Evolutionary conservation across 768 basidiomycete genomes (phyloP).

Genomic region (Boletus rufocinnamomeus): DNA sequence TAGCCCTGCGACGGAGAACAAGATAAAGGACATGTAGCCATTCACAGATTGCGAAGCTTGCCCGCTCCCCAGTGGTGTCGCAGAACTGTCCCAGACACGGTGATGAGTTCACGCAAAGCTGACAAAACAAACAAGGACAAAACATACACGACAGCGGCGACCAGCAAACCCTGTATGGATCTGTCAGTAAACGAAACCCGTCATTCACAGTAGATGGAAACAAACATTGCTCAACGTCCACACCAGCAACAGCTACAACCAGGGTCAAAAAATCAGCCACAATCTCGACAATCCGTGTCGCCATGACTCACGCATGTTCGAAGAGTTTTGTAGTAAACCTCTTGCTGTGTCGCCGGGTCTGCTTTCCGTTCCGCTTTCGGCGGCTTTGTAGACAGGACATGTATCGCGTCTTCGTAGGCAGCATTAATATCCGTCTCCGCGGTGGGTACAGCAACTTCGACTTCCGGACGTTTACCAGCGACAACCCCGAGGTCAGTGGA

Average conservation of each 20-base stretch:
- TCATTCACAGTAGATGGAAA: constrained; percentile 29
- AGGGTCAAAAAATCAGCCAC: constrained; percentile 15
- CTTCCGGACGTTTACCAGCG: constrained; percentile 59
- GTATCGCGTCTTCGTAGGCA: constrained; percentile 89
- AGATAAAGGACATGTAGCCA: constrained; percentile 86
- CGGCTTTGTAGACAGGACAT: constrained; percentile 75
- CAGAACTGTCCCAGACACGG: constrained; percentile 24
- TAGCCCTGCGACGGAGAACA: constrained; percentile 86
- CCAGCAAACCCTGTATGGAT: constrained; percentile 58
- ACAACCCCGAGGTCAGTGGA: constrained; percentile 86
- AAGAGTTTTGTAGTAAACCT: constrained; percentile 88
- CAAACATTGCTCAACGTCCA: constrained; percentile 87
- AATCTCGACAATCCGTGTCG: background rate
- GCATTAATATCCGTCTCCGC: constrained; percentile 88
- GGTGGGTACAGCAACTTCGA: constrained; percentile 84
- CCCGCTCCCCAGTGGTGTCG: constrained; percentile 48
- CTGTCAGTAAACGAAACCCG: constrained; percentile 11
- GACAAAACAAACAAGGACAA: constrained; percentile 8
- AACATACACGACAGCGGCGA: constrained; percentile 71
- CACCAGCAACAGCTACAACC: constrained; percentile 64
- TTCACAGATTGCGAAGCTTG: constrained; percentile 60
- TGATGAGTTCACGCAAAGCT: background rate
- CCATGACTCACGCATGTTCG: constrained; percentile 70
- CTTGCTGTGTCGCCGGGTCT: constrained; percentile 64
- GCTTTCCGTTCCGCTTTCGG: constrained; percentile 68